phyloP scores from a whole-genome alignment of 805 yeast species.

The Wickerhamiella slavikovae region DNA sequence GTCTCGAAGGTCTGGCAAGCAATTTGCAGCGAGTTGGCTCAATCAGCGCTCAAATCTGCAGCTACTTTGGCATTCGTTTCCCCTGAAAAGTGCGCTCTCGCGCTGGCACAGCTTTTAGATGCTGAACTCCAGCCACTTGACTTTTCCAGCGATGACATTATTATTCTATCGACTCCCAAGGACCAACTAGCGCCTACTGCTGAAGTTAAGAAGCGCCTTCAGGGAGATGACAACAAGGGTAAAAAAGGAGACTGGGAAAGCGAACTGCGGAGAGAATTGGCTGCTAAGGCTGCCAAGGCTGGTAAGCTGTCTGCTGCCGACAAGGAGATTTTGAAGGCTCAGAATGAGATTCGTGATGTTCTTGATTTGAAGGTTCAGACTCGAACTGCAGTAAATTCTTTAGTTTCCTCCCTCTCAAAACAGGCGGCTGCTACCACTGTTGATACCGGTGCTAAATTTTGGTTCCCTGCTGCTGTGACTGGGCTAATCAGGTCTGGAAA shows the following conservation, averaged over 20 bases:
- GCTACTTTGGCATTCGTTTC: constrained; percentile 31
- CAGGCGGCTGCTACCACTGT: no score
- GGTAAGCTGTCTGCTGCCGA: constrained; percentile 54
- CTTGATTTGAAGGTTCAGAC: constrained; percentile 22
- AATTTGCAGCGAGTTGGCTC: constrained; percentile 10
- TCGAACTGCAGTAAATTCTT: constrained; percentile 28
- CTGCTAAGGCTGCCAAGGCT: no score
- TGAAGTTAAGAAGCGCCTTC: constrained; percentile 36
- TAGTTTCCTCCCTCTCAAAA: constrained; percentile 32
- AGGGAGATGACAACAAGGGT: not conserved
- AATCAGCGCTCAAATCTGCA: constrained; percentile 13
- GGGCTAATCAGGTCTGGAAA: constrained; percentile 26
- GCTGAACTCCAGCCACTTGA: constrained; percentile 22
- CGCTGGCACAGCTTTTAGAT: constrained; percentile 24
- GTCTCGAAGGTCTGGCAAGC: constrained; percentile 12
- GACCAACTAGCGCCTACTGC: constrained; percentile 39
- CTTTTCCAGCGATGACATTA: constrained; percentile 29
- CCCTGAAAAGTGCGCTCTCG: constrained; percentile 35
- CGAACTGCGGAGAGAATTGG: constrained; percentile 12
- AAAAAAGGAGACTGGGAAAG: not conserved
- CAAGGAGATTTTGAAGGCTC: constrained; percentile 41
- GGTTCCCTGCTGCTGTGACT: constrained; percentile 54
- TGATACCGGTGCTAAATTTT: constrained; percentile 41
- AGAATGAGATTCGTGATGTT: constrained; percentile 30
- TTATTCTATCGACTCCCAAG: constrained; percentile 48